phyloP scores from a whole-genome alignment of 768 basidiomycete species.

The Leccinum rimulosum region DNA sequence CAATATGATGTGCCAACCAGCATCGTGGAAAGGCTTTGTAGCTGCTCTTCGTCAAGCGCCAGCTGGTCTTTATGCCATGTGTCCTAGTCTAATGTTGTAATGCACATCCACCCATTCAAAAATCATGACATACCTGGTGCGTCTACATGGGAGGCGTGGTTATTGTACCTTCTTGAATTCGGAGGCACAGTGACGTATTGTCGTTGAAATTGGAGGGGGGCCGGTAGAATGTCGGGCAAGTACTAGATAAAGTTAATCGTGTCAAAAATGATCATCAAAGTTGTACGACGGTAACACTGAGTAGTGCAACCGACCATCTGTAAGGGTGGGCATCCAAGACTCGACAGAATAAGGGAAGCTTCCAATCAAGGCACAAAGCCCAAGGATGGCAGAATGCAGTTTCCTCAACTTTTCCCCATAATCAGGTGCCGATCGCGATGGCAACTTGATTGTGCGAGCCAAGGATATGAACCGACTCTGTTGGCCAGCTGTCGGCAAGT shows the following conservation, averaged over 20 bases:
- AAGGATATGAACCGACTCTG: constrained; percentile 80
- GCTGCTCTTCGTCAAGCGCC: constrained; percentile 84
- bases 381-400: constrained; percentile 88
- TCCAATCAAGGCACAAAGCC: constrained; percentile 90
- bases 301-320: constrained; percentile 52
- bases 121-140: constrained; percentile 48
- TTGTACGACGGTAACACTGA: neutral
- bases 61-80: constrained; percentile 91
- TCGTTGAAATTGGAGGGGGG: constrained; percentile 87
- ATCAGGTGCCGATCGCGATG: constrained; percentile 61
- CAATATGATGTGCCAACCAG: constrained; percentile 89
- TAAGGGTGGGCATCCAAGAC: constrained; percentile 84
- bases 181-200: constrained; percentile 80
- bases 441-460: constrained; percentile 60
- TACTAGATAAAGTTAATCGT: constrained; percentile 40
- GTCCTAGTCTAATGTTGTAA: constrained; percentile 49
- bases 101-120: constrained; percentile 2
- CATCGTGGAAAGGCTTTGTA: constrained; percentile 84
- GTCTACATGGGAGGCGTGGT: constrained; percentile 39
- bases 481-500: constrained; percentile 6
- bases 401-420: constrained; percentile 73
- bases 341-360: constrained; percentile 97
- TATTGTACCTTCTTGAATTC: constrained; percentile 74
- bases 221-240: constrained; percentile 78
- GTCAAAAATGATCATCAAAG: neutral